phyloP scores from a whole-genome alignment of 176 grass and related monocot genomes.

The Cenchrus fungigraminus region DNA sequence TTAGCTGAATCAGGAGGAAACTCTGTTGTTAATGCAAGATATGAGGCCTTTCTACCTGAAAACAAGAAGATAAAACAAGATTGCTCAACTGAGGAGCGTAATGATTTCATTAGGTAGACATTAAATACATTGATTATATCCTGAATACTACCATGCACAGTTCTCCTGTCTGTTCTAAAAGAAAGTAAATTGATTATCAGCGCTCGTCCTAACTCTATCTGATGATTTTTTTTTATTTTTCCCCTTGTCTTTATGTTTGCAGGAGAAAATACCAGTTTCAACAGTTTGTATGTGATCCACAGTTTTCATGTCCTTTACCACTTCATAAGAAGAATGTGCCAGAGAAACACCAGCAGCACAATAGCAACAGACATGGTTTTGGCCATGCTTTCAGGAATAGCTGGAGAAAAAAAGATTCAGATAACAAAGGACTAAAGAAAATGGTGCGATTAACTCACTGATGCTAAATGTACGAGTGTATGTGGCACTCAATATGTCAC shows the following conservation, averaged over 20 bases:
- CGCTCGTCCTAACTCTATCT: not conserved
- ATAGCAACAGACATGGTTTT: slow-evolving; percentile 53
- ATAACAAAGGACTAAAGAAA: slow-evolving; percentile 74
- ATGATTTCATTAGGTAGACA: slow-evolving; percentile 76
- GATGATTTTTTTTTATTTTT: not conserved
- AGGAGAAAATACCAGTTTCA: slow-evolving; percentile 97
- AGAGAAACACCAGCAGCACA: slow-evolving; percentile 64
- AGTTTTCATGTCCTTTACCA: slow-evolving; percentile 54
- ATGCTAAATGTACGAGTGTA: not conserved
- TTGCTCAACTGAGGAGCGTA: slow-evolving; percentile 71
- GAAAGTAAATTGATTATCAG: not conserved
- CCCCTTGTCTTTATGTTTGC: slow-evolving; percentile 19
- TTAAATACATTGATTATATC: no score
- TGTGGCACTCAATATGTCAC: not conserved
- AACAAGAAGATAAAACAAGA: slow-evolving; percentile 75
- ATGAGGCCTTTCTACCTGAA: slow-evolving; percentile 82
- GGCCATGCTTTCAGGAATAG: slow-evolving; percentile 81
- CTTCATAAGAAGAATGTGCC: slow-evolving; percentile 38
- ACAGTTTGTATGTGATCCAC: slow-evolving; percentile 69
- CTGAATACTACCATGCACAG: no score
- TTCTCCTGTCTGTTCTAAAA: no score
- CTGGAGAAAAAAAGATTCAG: slow-evolving; percentile 84
- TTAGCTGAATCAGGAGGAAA: slow-evolving; percentile 75
- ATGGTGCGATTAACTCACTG: slow-evolving; percentile 38
- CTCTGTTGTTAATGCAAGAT: slow-evolving; percentile 74